phyloP scores from a whole-genome alignment of 176 grass and related monocot genomes.

The Themeda triandra region DNA sequence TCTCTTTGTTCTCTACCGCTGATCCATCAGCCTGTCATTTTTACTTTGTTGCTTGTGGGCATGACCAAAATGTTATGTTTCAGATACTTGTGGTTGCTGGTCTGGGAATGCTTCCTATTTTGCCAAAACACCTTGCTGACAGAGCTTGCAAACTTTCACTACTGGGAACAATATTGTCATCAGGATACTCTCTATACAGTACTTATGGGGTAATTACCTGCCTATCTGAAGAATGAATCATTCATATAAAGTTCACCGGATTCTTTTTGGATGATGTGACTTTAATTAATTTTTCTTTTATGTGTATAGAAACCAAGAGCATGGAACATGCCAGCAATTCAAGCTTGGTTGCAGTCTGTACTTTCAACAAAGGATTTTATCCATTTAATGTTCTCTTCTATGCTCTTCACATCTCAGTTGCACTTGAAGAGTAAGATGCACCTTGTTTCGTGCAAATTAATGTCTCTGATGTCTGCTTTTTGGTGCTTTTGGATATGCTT shows the following conservation, averaged over 20 bases:
- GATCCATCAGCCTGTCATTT: neutral
- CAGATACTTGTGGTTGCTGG: constrained; percentile 79
- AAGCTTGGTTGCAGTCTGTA: constrained; percentile 69
- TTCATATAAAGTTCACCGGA: neutral
- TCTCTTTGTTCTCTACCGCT: neutral
- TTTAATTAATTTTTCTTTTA: constrained; percentile 4
- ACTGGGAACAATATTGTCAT: constrained; percentile 71
- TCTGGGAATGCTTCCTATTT: constrained; percentile 82
- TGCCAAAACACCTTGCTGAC: constrained; percentile 66
- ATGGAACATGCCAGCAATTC: constrained; percentile 71
- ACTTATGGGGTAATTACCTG: constrained; percentile 62
- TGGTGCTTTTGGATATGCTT: neutral
- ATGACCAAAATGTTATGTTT: constrained; percentile 20
- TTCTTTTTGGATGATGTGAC: neutral
- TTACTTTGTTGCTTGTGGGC: neutral
- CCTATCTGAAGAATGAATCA: constrained; percentile 6
- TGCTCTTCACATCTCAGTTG: constrained; percentile 73
- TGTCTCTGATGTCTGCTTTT: neutral
- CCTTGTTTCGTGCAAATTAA: neutral
- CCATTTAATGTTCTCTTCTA: constrained; percentile 77
- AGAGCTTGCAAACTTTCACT: constrained; percentile 84
- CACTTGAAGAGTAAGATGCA: constrained; percentile 68
- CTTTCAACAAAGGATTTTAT: constrained; percentile 81
- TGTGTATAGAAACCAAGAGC: constrained; percentile 72
- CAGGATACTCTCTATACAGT: constrained; percentile 63